phyloP scores from a whole-genome alignment of 129 eudicot genomes.

The Helianthus tuberosus region DNA sequence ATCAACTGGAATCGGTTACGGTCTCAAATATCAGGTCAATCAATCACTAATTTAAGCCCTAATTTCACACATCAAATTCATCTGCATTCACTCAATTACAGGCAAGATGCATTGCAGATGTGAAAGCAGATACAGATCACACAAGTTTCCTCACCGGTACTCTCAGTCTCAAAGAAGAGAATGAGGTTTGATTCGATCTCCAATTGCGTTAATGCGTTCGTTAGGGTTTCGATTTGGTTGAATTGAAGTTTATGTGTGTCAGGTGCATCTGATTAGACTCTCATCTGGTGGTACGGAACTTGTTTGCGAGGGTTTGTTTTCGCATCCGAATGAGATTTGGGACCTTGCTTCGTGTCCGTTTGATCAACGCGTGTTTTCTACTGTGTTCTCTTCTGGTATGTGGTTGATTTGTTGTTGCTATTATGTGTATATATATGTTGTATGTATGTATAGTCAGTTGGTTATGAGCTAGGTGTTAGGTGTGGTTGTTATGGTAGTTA shows the following conservation, averaged over 20 bases:
- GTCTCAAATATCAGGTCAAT: slow-evolving; percentile 88
- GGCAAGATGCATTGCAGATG: slow-evolving; percentile 98
- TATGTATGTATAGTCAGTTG: no score
- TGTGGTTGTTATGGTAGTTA: no score
- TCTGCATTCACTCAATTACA: slow-evolving; percentile 29
- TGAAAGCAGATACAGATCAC: slow-evolving; percentile 98
- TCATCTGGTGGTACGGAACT: slow-evolving; percentile 76
- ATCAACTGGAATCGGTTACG: slow-evolving; percentile 89
- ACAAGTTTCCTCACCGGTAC: slow-evolving; percentile 95
- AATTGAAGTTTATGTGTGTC: background rate
- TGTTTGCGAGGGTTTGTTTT: slow-evolving; percentile 92
- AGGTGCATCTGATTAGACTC: slow-evolving; percentile 94
- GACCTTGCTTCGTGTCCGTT: slow-evolving; percentile 95
- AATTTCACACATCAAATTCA: slow-evolving; percentile 14
- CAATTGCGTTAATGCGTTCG: background rate
- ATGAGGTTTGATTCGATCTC: slow-evolving; percentile 61
- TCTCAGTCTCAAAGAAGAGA: slow-evolving; percentile 97
- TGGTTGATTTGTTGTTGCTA: slow-evolving; percentile 8
- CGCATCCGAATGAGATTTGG: slow-evolving; percentile 98
- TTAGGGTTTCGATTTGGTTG: slow-evolving; percentile 1
- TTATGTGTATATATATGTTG: no score
- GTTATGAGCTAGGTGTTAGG: no score
- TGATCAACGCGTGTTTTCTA: slow-evolving; percentile 92
- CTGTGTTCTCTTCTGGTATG: slow-evolving; percentile 82
- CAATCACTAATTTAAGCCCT: slow-evolving; percentile 22